Evolutionary conservation across 768 basidiomycete genomes (phyloP).

Genomic region (Boletales sp.): DNA sequence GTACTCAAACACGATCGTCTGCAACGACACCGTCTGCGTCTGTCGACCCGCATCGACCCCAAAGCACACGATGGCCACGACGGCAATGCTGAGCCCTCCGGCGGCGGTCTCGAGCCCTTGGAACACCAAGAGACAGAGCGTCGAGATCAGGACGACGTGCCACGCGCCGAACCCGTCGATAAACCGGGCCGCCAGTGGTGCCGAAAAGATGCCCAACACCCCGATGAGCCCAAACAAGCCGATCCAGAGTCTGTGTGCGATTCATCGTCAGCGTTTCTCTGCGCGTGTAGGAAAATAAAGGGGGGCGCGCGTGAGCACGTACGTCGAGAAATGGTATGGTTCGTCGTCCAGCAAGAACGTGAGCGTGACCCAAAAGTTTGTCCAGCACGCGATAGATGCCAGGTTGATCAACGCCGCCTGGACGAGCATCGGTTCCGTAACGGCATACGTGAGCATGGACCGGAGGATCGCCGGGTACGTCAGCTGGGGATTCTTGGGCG

Average conservation of each 20-base stretch:
- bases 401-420: slow-evolving; percentile 30
- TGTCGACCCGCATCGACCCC: slow-evolving; percentile 41
- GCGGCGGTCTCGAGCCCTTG: slow-evolving; percentile 35
- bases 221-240: slow-evolving; percentile 50
- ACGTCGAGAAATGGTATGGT: slow-evolving; percentile 39
- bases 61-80: slow-evolving; percentile 39
- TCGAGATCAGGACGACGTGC: slow-evolving; percentile 37
- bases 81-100: slow-evolving; percentile 36
- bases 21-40: slow-evolving; percentile 35
- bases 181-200: slow-evolving; percentile 24
- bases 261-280: neutral
- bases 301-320: slow-evolving; percentile 1
- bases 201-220: slow-evolving; percentile 34
- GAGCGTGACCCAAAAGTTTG: slow-evolving; percentile 39
- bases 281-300: neutral
- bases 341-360: slow-evolving; percentile 44
- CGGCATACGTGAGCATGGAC: slow-evolving; percentile 37
- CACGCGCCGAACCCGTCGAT: slow-evolving; percentile 38
- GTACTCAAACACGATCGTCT: slow-evolving; percentile 24
- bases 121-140: slow-evolving; percentile 25
- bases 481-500: slow-evolving; percentile 36
- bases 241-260: slow-evolving; percentile 27
- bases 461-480: slow-evolving; percentile 34
- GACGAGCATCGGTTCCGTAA: slow-evolving; percentile 41
- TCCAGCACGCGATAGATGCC: slow-evolving; percentile 29